These are phyloP conservation scores for Stromatinia cepivora DNA, from an alignment of 2,329 filamentous ascomycete genomes.

Conservation along the genomic window DNA sequence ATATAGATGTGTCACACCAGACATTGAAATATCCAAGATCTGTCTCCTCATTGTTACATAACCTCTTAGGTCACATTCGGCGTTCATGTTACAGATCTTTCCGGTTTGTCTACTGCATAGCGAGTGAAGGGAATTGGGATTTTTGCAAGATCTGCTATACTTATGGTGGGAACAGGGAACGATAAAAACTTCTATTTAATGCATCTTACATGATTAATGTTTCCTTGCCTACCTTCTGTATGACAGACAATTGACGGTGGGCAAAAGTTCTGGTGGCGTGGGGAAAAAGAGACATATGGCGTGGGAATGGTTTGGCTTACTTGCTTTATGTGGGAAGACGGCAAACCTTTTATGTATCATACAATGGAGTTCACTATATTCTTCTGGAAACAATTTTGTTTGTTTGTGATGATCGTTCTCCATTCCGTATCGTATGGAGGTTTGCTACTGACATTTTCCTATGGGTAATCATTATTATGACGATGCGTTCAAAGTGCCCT, in stretches of 20 bases:
- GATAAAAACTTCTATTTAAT: constrained; percentile 37
- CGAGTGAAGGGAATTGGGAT: constrained; percentile 40
- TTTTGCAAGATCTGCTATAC: constrained; percentile 38
- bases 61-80: constrained; percentile 38
- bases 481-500: not conserved
- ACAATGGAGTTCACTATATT: constrained; percentile 38
- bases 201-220: constrained; percentile 41
- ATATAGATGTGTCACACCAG: constrained; percentile 7
- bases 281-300: constrained; percentile 38
- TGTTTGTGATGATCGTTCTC: not conserved
- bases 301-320: constrained; percentile 37
- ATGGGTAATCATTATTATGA: not conserved
- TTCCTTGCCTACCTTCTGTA: constrained; percentile 34
- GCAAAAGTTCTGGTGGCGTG: constrained; percentile 29
- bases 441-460: not conserved
- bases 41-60: constrained; percentile 40
- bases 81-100: constrained; percentile 39
- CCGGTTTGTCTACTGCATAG: constrained; percentile 42
- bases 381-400: constrained; percentile 11
- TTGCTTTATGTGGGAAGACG: constrained; percentile 29
- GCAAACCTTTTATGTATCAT: constrained; percentile 38
- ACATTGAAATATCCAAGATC: constrained; percentile 20
- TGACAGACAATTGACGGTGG: constrained; percentile 27
- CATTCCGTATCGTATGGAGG: not conserved
- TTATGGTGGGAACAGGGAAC: constrained; percentile 31